Conservation (phyloP, 345 rosid species). For the Aegle marmelos region DNA sequence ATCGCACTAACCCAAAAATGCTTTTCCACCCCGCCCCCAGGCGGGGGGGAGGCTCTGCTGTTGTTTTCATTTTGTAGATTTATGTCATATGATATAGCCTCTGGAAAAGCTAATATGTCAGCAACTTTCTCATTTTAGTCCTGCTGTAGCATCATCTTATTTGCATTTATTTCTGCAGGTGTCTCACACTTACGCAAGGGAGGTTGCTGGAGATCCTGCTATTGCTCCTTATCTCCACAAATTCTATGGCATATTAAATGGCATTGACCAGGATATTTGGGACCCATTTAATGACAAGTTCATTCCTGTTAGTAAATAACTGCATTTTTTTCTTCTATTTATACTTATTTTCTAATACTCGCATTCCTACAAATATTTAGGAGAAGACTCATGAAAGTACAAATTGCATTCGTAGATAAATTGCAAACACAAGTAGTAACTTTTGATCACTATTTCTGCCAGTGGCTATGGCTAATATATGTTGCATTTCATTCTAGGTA, state of each 20-base stretch:
- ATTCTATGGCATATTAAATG: constrained; percentile 88
- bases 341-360: neutral
- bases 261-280: constrained; percentile 95
- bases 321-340: neutral
- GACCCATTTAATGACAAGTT: constrained; percentile 82
- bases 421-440: neutral
- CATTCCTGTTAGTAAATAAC: constrained; percentile 63
- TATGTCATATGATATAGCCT: neutral
- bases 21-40: too few relatives aligned
- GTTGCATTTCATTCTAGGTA: constrained; percentile 40
- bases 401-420: neutral
- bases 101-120: neutral
- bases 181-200: constrained; percentile 72
- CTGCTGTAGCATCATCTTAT: neutral
- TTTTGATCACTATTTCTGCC: constrained; percentile 4
- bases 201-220: constrained; percentile 73
- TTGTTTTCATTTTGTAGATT: neutral
- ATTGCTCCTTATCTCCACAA: constrained; percentile 74
- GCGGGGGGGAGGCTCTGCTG: too few relatives aligned
- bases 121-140: neutral
- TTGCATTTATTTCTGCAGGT: constrained; percentile 48
- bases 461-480: constrained; percentile 10
- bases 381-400: neutral
- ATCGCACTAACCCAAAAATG: neutral
- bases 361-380: neutral